Conservation (phyloP, 2,329 filamentous ascomycete genomes). For the Coniochaeta prunicola region DNA sequence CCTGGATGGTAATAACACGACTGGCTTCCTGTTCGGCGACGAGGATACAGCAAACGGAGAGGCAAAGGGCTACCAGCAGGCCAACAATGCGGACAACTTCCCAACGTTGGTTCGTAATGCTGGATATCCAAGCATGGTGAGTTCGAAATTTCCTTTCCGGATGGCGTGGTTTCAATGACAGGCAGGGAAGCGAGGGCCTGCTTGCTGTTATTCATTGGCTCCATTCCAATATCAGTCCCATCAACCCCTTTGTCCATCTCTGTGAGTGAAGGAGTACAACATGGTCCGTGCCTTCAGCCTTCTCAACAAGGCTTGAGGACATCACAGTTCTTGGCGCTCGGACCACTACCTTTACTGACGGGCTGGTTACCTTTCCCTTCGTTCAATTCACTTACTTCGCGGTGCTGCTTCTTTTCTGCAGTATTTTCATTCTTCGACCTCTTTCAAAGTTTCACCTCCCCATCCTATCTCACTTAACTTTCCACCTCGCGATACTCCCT, state of each 20-base stretch:
- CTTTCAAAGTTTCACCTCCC: constrained; percentile 1
- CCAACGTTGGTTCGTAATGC: constrained; percentile 71
- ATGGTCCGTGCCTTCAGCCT: neutral
- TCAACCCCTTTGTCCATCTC: neutral
- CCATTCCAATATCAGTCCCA: neutral
- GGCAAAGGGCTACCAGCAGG: constrained; percentile 63
- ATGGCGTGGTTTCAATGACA: neutral
- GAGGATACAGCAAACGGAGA: constrained; percentile 60
- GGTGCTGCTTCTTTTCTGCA: neutral
- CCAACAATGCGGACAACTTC: constrained; percentile 75
- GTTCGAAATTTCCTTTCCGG: constrained; percentile 13
- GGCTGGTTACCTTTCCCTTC: neutral
- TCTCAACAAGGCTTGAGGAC: neutral
- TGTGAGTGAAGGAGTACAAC: neutral
- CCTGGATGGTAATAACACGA: constrained; percentile 72
- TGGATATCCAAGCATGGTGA: constrained; percentile 37
- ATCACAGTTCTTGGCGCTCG: neutral
- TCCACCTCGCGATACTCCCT: neutral
- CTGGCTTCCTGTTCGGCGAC: constrained; percentile 79
- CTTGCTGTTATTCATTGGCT: neutral
- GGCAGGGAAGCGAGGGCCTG: neutral
- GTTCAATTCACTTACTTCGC: neutral
- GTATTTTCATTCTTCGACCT: neutral
- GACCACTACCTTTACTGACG: neutral
- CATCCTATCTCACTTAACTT: constrained; percentile 3